Conservation (phyloP, 225 moss, liverwort and hornwort species). For the Pseudoscleropodium purum region DNA sequence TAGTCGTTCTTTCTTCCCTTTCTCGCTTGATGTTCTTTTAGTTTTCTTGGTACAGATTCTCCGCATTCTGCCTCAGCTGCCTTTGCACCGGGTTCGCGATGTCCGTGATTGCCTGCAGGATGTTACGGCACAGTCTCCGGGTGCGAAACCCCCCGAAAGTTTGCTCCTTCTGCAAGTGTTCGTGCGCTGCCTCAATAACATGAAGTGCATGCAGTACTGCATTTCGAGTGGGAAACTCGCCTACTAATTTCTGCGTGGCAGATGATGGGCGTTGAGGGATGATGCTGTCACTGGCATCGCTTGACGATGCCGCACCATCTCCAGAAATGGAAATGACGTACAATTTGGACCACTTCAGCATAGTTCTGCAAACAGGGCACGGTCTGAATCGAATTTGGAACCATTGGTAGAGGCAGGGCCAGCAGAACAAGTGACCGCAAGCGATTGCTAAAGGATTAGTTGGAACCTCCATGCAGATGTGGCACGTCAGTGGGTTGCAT, state of each 20-base stretch:
- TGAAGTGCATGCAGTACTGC: not conserved
- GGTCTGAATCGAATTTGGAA: not conserved
- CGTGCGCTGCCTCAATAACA: not conserved
- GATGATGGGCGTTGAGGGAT: not conserved
- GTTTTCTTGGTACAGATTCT: not conserved
- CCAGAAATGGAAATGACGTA: not conserved
- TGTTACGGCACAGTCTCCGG: not conserved
- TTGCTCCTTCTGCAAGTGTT: not conserved
- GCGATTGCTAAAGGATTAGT: not conserved
- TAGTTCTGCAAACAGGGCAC: not conserved
- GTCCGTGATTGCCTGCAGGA: not conserved
- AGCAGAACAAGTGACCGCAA: not conserved
- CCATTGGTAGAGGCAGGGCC: not conserved
- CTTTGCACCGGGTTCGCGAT: not conserved
- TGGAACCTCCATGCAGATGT: not conserved
- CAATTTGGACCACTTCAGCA: not conserved
- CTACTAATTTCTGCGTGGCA: no score
- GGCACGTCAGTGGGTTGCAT: not conserved
- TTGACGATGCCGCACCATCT: not conserved
- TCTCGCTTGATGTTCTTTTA: not conserved
- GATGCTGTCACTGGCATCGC: not conserved
- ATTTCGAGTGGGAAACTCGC: not conserved
- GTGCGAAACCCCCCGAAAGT: not conserved
- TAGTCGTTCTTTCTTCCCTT: not conserved
- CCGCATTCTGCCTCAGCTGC: not conserved